Conservation (phyloP, 2,329 filamentous ascomycete species). For the Aspergillus carbonarius region DNA sequence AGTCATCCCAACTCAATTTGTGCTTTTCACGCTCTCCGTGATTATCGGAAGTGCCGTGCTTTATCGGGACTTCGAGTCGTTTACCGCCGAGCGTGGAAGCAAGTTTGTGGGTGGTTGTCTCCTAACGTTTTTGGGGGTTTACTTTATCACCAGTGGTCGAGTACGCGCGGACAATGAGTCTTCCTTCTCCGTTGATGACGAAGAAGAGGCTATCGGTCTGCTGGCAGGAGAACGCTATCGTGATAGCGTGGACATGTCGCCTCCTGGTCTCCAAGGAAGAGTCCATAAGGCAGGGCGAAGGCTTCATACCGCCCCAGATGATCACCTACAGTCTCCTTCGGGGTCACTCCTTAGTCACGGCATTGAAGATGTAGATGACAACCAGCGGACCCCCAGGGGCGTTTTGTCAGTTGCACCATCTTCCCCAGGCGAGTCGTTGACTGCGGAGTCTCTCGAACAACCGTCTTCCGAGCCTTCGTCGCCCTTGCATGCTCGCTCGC, state of each 20-base stretch:
- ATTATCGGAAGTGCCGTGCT: constrained; percentile 91
- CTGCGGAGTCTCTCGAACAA: constrained; percentile 30
- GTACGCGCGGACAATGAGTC: constrained; percentile 57
- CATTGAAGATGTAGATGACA: constrained; percentile 34
- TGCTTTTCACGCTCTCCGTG: constrained; percentile 92
- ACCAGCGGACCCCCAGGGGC: constrained; percentile 33
- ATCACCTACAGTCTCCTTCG: constrained; percentile 27
- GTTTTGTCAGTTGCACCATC: constrained; percentile 33
- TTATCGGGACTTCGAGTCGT: constrained; percentile 91
- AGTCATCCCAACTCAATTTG: constrained; percentile 97
- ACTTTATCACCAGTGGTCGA: constrained; percentile 87
- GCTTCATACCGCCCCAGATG: constrained; percentile 14
- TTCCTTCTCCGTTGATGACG: constrained; percentile 64
- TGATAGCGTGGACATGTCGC: constrained; percentile 34
- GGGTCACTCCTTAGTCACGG: constrained; percentile 36
- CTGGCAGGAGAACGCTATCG: constrained; percentile 39
- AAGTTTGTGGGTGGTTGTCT: constrained; percentile 91
- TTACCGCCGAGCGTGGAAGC: constrained; percentile 66
- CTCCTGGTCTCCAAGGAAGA: constrained; percentile 20
- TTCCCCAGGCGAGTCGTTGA: constrained; percentile 35
- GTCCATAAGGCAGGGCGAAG: constrained; percentile 20
- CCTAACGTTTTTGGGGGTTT: constrained; percentile 94
- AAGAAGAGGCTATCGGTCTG: constrained; percentile 55
- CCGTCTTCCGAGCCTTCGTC: constrained; percentile 29
- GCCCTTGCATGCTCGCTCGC: constrained; percentile 35